Evolutionary conservation across 179 eudicot genomes (phyloP).

Genomic region (Beta corolliflora): DNA sequence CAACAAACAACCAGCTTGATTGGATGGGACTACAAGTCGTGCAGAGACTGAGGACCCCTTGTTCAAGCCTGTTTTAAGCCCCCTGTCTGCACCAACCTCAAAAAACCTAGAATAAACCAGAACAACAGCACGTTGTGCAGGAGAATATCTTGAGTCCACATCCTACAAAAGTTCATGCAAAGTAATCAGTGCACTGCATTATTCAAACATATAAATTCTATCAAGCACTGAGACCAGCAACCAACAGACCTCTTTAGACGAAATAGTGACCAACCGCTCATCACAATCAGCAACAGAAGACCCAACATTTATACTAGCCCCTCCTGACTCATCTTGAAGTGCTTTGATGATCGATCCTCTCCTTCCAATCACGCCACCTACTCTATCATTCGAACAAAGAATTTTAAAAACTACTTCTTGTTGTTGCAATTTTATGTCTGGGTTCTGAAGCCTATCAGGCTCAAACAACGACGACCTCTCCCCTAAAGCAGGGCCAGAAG

Average conservation of each 20-base stretch:
- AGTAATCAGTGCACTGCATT: conserved; percentile 16
- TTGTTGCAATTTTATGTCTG: conserved; percentile 34
- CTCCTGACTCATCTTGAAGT: conserved; percentile 61
- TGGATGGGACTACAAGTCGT: conserved; percentile 52
- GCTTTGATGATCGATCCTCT: conserved; percentile 72
- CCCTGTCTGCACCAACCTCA: conserved; percentile 55
- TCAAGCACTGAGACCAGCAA: conserved; percentile 16
- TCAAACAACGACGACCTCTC: conserved; percentile 34
- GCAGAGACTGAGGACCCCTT: conserved; percentile 49
- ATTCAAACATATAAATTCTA: conserved; percentile 8
- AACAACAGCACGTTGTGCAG: conserved; percentile 77
- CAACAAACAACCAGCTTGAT: conserved; percentile 76
- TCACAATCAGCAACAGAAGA: conserved; percentile 45
- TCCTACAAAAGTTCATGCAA: conserved; percentile 43
- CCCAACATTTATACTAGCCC: conserved; percentile 69
- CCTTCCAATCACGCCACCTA: conserved; percentile 80
- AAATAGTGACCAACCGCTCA: conserved; percentile 68
- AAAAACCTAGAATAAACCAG: conserved; percentile 60
- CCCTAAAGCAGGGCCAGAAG: conserved; percentile 34
- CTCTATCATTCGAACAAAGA: conserved; percentile 62
- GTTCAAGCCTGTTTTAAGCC: conserved; percentile 43
- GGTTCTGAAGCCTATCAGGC: not conserved
- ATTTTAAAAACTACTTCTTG: conserved; percentile 59
- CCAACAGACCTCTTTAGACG: conserved; percentile 66
- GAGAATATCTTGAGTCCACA: conserved; percentile 55